Conservation (phyloP, 2,329 filamentous ascomycete genomes). For the Monosporascus sp. region DNA sequence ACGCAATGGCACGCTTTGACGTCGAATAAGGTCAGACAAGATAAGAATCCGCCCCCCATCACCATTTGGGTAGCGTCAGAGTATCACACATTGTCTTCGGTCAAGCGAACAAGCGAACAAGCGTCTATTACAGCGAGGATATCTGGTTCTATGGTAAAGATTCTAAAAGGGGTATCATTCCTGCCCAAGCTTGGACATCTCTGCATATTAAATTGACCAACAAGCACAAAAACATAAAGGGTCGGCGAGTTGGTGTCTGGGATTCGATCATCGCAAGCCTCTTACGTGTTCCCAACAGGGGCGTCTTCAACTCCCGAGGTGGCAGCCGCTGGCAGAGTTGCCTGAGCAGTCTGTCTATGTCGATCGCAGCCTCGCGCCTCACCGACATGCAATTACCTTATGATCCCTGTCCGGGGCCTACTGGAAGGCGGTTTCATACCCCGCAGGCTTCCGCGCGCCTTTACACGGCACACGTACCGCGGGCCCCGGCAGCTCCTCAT, state of each 20-base stretch:
- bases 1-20: neutral
- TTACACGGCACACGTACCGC: no score
- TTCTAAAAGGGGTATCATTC: neutral
- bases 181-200: neutral
- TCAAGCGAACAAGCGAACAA: neutral
- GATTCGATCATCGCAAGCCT: neutral
- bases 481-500: no score
- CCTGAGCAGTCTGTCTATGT: no score
- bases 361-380: no score
- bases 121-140: neutral
- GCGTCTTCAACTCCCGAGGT: no score
- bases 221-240: neutral
- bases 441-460: neutral
- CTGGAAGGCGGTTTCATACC: neutral
- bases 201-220: neutral
- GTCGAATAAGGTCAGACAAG: neutral
- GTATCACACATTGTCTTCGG: neutral
- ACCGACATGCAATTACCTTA: no score
- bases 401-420: no score
- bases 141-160: neutral
- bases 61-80: neutral
- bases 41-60: neutral
- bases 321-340: no score
- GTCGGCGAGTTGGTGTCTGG: neutral
- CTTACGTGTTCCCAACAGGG: neutral